Percentiles rank a stretch among this genome's conserved stretches.
phyloP scores from a whole-genome alignment of 2,329 filamentous ascomycete genomes.

The Domatiomyces catenatus region DNA sequence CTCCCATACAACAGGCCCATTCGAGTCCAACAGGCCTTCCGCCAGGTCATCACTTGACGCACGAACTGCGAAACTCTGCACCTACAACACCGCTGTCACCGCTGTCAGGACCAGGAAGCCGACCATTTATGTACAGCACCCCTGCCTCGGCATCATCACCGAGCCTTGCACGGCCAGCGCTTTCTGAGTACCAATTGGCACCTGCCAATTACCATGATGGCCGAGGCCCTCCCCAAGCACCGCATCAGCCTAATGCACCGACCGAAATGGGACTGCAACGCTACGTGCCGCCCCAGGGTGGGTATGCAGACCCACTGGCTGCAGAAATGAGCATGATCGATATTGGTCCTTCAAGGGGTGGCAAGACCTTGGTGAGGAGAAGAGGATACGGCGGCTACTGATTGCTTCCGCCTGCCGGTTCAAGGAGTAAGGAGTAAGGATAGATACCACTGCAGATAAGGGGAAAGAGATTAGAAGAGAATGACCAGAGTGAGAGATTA shows the following conservation, averaged over 20 bases:
- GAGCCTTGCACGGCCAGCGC: constrained; percentile 6
- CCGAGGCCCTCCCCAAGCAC: constrained; percentile 7
- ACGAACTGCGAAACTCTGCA: neutral
- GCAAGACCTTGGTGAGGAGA: constrained; percentile 7
- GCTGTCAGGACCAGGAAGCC: neutral
- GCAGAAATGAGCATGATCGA: constrained; percentile 41
- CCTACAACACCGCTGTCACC: neutral
- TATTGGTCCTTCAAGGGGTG: constrained; percentile 24
- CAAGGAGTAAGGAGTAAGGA: neutral
- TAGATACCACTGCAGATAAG: too few relatives aligned
- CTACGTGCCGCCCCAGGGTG: constrained; percentile 8
- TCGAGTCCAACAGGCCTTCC: constrained; percentile 9
- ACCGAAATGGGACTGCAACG: constrained; percentile 6
- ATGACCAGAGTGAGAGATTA: too few relatives aligned
- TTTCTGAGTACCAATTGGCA: constrained; percentile 15
- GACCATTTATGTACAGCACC: neutral
- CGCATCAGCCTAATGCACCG: constrained; percentile 15
- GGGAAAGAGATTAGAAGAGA: too few relatives aligned
- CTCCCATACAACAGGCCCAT: constrained; percentile 14
- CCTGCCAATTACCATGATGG: constrained; percentile 5
- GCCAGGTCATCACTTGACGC: neutral
- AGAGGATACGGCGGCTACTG: constrained; percentile 11
- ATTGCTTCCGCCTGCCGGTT: neutral
- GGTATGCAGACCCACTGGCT: constrained; percentile 33
- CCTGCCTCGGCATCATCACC: constrained; percentile 6